A percentile compares a stretch with the other conserved stretches of the same genome.
phyloP scores from a whole-genome alignment of 371 early-diverging fungal species.

The Syncephalastrum sp. region DNA sequence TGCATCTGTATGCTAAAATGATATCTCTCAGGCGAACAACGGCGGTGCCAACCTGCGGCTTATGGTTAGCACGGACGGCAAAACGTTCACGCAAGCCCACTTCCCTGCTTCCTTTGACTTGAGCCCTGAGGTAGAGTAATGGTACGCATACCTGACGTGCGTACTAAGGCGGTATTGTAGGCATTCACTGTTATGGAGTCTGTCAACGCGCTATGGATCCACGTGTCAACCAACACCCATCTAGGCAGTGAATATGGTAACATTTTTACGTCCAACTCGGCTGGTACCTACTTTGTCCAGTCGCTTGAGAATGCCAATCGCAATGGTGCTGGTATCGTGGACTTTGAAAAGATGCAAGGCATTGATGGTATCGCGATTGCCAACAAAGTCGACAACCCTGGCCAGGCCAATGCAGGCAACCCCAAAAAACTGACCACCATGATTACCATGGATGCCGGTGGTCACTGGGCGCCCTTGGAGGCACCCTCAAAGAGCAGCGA shows the following conservation, averaged over 20 bases:
- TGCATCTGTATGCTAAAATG: background rate
- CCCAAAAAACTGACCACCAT: conserved; percentile 57
- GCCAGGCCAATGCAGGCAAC: conserved; percentile 51
- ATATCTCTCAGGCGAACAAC: conserved; percentile 23
- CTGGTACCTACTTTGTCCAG: conserved; percentile 78
- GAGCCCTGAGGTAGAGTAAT: conserved; percentile 36
- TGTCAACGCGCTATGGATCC: conserved; percentile 72
- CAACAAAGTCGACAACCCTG: conserved; percentile 78
- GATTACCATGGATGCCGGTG: conserved; percentile 89
- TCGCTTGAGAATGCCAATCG: conserved; percentile 78
- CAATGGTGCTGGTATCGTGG: conserved; percentile 81
- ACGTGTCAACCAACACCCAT: conserved; percentile 64
- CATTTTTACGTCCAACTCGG: conserved; percentile 83
- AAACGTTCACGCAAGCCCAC: conserved; percentile 64
- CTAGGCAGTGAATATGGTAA: conserved; percentile 75
- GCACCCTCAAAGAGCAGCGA: conserved; percentile 57
- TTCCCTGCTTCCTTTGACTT: conserved; percentile 71
- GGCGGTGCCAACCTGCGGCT: conserved; percentile 58
- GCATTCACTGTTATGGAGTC: conserved; percentile 86
- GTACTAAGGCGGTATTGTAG: conserved; percentile 14
- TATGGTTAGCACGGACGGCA: conserved; percentile 74
- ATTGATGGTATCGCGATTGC: conserved; percentile 87
- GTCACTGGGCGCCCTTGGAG: conserved; percentile 61
- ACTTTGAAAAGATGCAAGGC: conserved; percentile 92
- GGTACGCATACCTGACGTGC: background rate